These are phyloP conservation scores for Marchantia paleacea DNA, from an alignment of 225 moss, liverwort and hornwort species.

Conservation along the genomic window DNA sequence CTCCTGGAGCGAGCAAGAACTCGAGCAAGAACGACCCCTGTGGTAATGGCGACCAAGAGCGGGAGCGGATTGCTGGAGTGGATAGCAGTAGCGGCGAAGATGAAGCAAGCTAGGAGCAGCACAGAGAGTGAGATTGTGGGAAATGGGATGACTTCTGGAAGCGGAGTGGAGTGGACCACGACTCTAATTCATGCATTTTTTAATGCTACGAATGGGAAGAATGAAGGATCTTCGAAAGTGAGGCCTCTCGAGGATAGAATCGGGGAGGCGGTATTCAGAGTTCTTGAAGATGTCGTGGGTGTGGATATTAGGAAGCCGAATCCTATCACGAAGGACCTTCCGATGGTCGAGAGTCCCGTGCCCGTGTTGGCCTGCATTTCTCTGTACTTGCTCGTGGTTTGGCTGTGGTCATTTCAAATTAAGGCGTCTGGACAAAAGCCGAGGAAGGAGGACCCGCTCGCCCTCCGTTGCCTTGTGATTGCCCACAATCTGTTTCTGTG, in stretches of 20 bases:
- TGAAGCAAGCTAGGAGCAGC: conserved; percentile 12
- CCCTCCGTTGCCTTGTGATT: conserved; percentile 62
- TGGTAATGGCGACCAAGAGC: conserved; percentile 7
- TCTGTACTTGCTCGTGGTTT: conserved; percentile 57
- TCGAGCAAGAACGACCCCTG: too few species aligned
- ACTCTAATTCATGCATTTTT: conserved; percentile 23
- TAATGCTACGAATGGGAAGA: neutral
- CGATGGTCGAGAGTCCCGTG: conserved; percentile 56
- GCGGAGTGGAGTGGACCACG: neutral
- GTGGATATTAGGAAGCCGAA: conserved; percentile 62
- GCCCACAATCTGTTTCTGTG: conserved; percentile 73
- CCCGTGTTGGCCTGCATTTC: conserved; percentile 52
- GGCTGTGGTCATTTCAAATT: conserved; percentile 69
- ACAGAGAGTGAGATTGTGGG: neutral
- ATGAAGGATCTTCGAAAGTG: neutral
- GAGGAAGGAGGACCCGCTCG: conserved; percentile 52
- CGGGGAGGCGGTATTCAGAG: conserved; percentile 26
- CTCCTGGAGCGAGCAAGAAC: too few species aligned
- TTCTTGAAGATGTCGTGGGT: conserved; percentile 48
- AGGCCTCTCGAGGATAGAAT: conserved; percentile 20
- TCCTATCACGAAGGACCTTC: conserved; percentile 57
- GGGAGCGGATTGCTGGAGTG: conserved; percentile 26
- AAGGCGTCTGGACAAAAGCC: conserved; percentile 54
- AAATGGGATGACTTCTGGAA: too few species aligned
- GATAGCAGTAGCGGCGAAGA: conserved; percentile 21